Percentiles rank a stretch among this genome's conserved stretches.
These are phyloP conservation scores for Macroventuria anomochaeta DNA, from an alignment of 2,329 filamentous ascomycete species.

Conservation along the genomic window DNA sequence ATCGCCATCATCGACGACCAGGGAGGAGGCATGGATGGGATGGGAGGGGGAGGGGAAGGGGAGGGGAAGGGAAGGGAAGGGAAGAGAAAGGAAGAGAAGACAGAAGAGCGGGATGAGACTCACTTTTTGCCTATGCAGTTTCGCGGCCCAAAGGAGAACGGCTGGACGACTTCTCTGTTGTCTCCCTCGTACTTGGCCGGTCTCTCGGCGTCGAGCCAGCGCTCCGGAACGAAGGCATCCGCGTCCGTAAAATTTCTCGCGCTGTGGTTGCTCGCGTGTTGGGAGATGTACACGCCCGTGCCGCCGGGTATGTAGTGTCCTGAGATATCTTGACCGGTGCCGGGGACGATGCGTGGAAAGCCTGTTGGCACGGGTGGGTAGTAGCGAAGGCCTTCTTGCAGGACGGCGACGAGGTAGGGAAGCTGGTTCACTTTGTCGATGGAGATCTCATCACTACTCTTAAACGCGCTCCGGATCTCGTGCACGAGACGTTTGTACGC, in stretches of 20 bases:
- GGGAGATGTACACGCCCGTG: conserved; percentile 35
- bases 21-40: too few species aligned
- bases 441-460: conserved; percentile 28
- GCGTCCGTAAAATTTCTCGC: conserved; percentile 36
- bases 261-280: conserved; percentile 43
- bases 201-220: conserved; percentile 48
- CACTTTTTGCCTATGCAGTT: conserved; percentile 46
- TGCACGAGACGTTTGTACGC: conserved; percentile 27
- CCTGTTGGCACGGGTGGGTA: conserved; percentile 42
- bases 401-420: conserved; percentile 37
- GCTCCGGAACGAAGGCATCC: conserved; percentile 35
- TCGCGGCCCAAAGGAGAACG: conserved; percentile 38
- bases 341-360: conserved; percentile 37
- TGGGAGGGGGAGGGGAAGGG: too few species aligned
- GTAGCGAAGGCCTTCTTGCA: conserved; percentile 35
- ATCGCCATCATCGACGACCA: too few species aligned
- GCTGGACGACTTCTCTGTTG: conserved; percentile 37
- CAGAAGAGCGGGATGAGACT: too few species aligned
- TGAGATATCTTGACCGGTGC: conserved; percentile 31
- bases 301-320: conserved; percentile 39
- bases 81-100: too few species aligned
- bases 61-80: too few species aligned
- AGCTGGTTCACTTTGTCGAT: conserved; percentile 34
- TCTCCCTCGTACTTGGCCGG: conserved; percentile 35
- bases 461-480: conserved; percentile 36